Base-by-base conservation (phyloP, 129 eudicot species). In the Ambrosia trifida region DNA sequence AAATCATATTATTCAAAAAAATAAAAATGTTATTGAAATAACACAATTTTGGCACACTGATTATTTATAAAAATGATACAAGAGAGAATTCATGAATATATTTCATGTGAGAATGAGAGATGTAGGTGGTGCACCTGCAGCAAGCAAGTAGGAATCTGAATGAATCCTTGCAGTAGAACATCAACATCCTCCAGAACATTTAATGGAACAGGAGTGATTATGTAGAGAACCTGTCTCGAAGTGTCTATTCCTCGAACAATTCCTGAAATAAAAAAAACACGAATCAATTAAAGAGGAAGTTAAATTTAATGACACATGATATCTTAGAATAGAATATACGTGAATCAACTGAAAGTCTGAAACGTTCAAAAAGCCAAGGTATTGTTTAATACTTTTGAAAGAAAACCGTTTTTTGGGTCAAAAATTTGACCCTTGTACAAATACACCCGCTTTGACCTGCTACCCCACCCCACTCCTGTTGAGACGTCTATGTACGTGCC, bases 221-320 rank as follows among this genome's bases (percentile, higher is more conserved):
- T 64, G 72, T 89, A 85, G 20, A 94, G 66, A 44, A 84, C 66
- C 56, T 57, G 72, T 64, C 76, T 94, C 67, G 68, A 66, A 24
- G 84, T 77, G 82, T 94, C 99, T 19, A 94, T 79, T 50, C 91
- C 92, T 67, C 97, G 72, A 74, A 94, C 87, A 13, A 94, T 85
- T 35, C 99, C 97, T 94, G 91, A 53, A 47, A 60, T 18, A 31
- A 40, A 13, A 7, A 11, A 3, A 38, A 12, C 11, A 31, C 6
- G 18, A 7, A 33, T 64, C 61, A 59, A 57, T 20, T 50, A 17
- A 49, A 47, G 73, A 63, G 40, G 36, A 3, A 13, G 38, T 18
- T 51, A 24, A 4, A 63, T 45, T 67, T 68, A 33, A 13, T 18
- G 58, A 16, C 14, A 61, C 49, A 11, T 28, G 36, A 28, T 11